phyloP scores from a whole-genome alignment of 148 eudicot species.

The Talinum fruticosum region DNA sequence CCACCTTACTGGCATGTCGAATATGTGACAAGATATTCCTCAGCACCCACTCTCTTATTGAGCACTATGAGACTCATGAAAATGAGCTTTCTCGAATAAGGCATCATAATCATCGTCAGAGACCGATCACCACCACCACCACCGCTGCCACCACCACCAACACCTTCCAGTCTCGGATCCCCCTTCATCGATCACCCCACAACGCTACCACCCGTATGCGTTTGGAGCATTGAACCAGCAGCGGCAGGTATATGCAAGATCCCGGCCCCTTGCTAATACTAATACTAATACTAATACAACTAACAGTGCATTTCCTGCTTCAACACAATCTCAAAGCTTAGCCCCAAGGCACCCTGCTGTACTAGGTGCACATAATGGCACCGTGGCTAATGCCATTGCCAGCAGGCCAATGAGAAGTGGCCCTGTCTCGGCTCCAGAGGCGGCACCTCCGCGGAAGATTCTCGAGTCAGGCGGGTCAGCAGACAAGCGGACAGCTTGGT shows the following conservation, averaged over 20 bases:
- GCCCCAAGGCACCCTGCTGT: background rate
- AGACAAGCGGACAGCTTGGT: conserved; percentile 24
- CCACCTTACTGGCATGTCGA: conserved; percentile 25
- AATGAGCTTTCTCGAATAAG: background rate
- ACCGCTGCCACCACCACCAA: too few species aligned
- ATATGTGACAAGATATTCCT: conserved; percentile 23
- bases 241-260: too few species aligned
- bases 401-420: background rate
- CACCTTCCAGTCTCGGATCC: conserved; percentile 12
- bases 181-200: background rate
- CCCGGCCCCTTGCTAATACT: background rate
- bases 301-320: conserved; percentile 6
- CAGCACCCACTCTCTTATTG: conserved; percentile 17
- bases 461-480: too few species aligned
- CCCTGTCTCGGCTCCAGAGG: background rate
- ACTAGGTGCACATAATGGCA: conserved; percentile 4
- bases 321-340: conserved; percentile 12
- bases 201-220: conserved; percentile 23
- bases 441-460: too few species aligned
- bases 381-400: background rate
- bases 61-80: conserved; percentile 30
- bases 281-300: background rate
- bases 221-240: background rate
- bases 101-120: background rate
- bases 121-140: too few species aligned